These are phyloP conservation scores for Hanseniaspora uvarum DNA, from an alignment of 1,139 yeast species.

Conservation along the genomic window DNA sequence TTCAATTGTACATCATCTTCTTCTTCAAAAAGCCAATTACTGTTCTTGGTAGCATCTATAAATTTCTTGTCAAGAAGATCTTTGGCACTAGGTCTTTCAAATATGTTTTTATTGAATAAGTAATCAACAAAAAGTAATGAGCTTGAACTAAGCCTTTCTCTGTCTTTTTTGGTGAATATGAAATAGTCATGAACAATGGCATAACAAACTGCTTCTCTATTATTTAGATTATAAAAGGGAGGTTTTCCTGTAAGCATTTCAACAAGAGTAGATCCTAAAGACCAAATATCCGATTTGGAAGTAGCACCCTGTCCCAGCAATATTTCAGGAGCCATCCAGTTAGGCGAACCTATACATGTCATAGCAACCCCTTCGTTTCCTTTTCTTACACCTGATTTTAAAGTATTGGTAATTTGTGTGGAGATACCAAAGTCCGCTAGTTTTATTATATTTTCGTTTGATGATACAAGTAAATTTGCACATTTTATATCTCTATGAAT, in stretches of 20 bases:
- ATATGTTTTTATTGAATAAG: constrained; percentile 29
- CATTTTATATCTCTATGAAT: constrained; percentile 94
- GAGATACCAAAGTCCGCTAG: constrained; percentile 97
- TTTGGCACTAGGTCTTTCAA: constrained; percentile 18
- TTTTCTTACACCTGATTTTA: constrained; percentile 4
- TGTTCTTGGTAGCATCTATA: constrained; percentile 9
- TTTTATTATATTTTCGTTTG: constrained; percentile 71
- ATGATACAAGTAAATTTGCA: constrained; percentile 64
- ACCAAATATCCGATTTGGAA: constrained; percentile 82
- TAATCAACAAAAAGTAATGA: constrained; percentile 12
- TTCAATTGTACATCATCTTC: constrained; percentile 5
- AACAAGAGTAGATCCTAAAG: constrained; percentile 87
- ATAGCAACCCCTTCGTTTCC: constrained; percentile 37
- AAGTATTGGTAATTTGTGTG: constrained; percentile 57
- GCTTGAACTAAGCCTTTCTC: constrained; percentile 30
- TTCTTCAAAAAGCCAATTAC: constrained; percentile 15
- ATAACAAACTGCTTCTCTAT: constrained; percentile 73
- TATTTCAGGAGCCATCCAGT: constrained; percentile 99
- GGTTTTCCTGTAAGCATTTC: constrained; percentile 82
- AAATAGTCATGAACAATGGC: constrained; percentile 79
- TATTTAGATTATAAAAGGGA: constrained; percentile 71
- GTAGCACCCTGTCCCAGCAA: constrained; percentile 81
- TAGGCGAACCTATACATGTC: constrained; percentile 95
- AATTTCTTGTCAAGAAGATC: constrained; percentile 11
- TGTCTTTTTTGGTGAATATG: constrained; percentile 12